Evolutionary conservation across 2,329 filamentous ascomycete species (phyloP), one percentile per base, ranked within the genome.

Genomic region (Cladophialophora chaetospira): DNA sequence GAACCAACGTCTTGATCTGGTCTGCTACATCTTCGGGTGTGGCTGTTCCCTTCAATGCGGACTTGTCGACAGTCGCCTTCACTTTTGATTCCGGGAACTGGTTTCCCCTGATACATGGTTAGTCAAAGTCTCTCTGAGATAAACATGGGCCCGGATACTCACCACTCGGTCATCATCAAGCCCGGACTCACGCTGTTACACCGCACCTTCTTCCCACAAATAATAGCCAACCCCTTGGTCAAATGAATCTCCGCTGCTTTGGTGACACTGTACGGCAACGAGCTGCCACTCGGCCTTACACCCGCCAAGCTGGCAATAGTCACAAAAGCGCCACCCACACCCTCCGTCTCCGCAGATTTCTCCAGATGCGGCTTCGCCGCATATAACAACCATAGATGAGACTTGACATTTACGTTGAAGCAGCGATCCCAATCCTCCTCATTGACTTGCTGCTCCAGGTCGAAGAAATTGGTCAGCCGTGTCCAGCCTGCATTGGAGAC

Each of bases 241-340:
- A 88, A 71, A 70, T 88, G 86, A 51, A 88, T 69, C 73, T 87
- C 83, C 9, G 89, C 89, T 0, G 89, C 82, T 70, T 94, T 94
- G 33, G 88, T 88, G 15, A 92, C 86, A 0, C 85, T 79, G 67
- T 94, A 94, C 3, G 89, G 83, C 62, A 87, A 68, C 2, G 80
- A 81, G 60, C 83, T 87, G 1, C 86, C 86, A 57, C 79, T 82
- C 0, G 82, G 79, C 65, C 79, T 83, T 1, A 88, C 80, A 0
- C 85, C 86, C 0, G 86, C 86, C 21, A 88, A 66, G 42, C 80
- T 84, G 0, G 86, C 83, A 0, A 85, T 87, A 1, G 80, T 83
- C 61, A 58, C 55, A 13, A 60, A 60, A 10, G 57, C 44, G 46
- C 57, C 57, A 38, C 53, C 57, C 2, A 50, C 49, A 10, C 55